Conservation (phyloP, 495 filamentous ascomycete genomes). For the Neurospora sp. region DNA sequence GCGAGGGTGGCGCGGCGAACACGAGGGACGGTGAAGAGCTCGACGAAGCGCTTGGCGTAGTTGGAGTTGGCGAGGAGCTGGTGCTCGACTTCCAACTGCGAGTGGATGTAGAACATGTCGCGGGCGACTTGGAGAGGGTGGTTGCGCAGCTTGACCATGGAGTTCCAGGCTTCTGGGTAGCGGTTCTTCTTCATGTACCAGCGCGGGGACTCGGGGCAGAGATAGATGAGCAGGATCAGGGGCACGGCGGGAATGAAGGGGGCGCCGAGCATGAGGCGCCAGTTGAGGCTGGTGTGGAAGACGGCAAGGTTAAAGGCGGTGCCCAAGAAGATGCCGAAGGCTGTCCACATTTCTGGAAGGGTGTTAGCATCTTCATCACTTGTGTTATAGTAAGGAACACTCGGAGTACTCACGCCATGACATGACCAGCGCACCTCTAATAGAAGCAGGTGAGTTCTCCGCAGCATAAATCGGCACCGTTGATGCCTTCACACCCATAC, state of each 20-base stretch:
- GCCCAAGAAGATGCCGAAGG: slow-evolving; percentile 70
- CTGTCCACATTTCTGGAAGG: slow-evolving; percentile 59
- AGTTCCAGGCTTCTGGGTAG: slow-evolving; percentile 52
- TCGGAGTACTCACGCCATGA: slow-evolving; percentile 45
- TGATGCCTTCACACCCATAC: slow-evolving; percentile 55
- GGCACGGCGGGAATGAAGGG: slow-evolving; percentile 70
- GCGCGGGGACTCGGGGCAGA: slow-evolving; percentile 65
- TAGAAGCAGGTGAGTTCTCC: slow-evolving; percentile 62
- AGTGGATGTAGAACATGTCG: slow-evolving; percentile 67
- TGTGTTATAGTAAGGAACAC: not conserved
- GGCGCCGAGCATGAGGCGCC: slow-evolving; percentile 68
- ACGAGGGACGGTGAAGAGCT: slow-evolving; percentile 53
- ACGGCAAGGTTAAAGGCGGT: slow-evolving; percentile 63
- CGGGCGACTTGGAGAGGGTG: slow-evolving; percentile 60
- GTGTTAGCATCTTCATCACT: not conserved
- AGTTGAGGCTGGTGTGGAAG: slow-evolving; percentile 44
- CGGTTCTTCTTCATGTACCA: slow-evolving; percentile 54
- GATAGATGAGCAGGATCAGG: slow-evolving; percentile 52
- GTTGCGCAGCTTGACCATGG: slow-evolving; percentile 52
- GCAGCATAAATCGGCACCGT: slow-evolving; percentile 68
- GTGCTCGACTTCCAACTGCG: slow-evolving; percentile 37
- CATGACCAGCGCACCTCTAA: slow-evolving; percentile 78
- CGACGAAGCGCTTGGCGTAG: slow-evolving; percentile 42
- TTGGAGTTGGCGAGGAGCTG: slow-evolving; percentile 24
- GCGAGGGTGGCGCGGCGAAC: slow-evolving; percentile 50